phyloP scores from a whole-genome alignment of 1,139 yeast species.

The Pichia sp. region DNA sequence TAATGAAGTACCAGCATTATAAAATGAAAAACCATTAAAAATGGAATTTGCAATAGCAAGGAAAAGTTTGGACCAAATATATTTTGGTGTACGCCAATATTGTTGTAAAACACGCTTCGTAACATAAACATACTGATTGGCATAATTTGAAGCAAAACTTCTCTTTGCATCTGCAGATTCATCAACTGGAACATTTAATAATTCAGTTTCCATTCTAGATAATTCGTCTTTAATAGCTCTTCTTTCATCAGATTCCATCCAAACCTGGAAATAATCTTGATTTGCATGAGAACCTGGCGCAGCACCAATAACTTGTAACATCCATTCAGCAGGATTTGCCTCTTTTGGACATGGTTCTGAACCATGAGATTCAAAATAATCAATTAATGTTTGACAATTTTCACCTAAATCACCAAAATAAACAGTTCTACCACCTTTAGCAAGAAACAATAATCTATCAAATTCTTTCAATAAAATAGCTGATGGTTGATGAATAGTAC shows the following conservation, averaged over 20 bases:
- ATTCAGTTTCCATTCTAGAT: conserved; percentile 23
- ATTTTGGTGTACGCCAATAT: conserved; percentile 71
- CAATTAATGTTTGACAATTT: conserved; percentile 41
- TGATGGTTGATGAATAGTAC: conserved; percentile 58
- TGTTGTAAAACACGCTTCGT: conserved; percentile 52
- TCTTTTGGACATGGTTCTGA: conserved; percentile 39
- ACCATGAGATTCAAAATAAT: conserved; percentile 46
- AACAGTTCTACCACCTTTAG: conserved; percentile 57
- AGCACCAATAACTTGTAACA: conserved; percentile 59
- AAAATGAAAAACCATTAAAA: conserved; percentile 72
- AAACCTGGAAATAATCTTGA: conserved; percentile 43
- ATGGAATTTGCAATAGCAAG: conserved; percentile 46
- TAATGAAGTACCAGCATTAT: conserved; percentile 52
- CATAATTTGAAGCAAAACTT: conserved; percentile 45
- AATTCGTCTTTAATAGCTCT: conserved; percentile 24
- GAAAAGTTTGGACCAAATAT: conserved; percentile 60
- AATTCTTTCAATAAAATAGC: conserved; percentile 50
- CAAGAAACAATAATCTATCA: conserved; percentile 44
- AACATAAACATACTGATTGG: conserved; percentile 47
- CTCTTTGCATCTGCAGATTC: conserved; percentile 33
- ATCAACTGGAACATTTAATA: conserved; percentile 17
- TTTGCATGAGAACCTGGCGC: conserved; percentile 49
- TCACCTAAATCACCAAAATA: conserved; percentile 64
- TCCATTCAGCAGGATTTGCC: conserved; percentile 67
- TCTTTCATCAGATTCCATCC: conserved; percentile 38